phyloP scores from a whole-genome alignment of 371 early-diverging fungal species.

The Basidiobolus meristosporus region DNA sequence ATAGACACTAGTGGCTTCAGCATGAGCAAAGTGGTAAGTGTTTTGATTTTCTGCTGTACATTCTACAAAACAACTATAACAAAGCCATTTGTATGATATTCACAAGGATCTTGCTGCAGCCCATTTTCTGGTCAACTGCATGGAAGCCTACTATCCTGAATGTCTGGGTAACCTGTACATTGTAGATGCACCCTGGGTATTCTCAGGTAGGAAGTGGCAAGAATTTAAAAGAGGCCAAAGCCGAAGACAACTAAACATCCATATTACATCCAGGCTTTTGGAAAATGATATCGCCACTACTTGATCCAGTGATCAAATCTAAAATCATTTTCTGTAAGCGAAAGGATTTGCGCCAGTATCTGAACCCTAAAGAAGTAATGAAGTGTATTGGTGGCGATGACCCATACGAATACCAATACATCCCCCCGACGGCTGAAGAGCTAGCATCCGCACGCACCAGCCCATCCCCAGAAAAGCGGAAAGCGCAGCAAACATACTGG shows the following conservation, averaged over 20 bases:
- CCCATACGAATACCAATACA: constrained; percentile 11
- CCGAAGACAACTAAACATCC: no score
- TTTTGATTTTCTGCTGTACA: no score
- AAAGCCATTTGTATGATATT: no score
- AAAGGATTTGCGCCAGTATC: constrained; percentile 28
- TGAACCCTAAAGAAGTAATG: constrained; percentile 17
- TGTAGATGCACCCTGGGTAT: constrained; percentile 79
- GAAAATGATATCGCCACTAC: constrained; percentile 56
- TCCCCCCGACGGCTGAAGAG: constrained; percentile 4
- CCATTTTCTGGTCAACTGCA: constrained; percentile 57
- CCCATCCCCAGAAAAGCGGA: no score
- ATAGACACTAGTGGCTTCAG: constrained; percentile 68
- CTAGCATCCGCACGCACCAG: no score
- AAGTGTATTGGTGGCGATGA: constrained; percentile 12
- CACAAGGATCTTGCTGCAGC: constrained; percentile 41
- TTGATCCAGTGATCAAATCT: constrained; percentile 80
- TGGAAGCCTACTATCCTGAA: constrained; percentile 83
- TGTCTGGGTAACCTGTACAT: constrained; percentile 52
- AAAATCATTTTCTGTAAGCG: constrained; percentile 68
- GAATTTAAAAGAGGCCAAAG: no score
- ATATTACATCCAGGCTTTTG: constrained; percentile 34
- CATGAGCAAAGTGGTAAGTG: no score
- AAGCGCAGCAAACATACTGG: no score
- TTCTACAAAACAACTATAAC: no score
- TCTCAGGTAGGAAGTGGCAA: constrained; percentile 42